Evolutionary conservation across 768 basidiomycete species (phyloP), one percentile per base, ranked within the genome.

Genomic region (Steccherinum ochraceum): DNA sequence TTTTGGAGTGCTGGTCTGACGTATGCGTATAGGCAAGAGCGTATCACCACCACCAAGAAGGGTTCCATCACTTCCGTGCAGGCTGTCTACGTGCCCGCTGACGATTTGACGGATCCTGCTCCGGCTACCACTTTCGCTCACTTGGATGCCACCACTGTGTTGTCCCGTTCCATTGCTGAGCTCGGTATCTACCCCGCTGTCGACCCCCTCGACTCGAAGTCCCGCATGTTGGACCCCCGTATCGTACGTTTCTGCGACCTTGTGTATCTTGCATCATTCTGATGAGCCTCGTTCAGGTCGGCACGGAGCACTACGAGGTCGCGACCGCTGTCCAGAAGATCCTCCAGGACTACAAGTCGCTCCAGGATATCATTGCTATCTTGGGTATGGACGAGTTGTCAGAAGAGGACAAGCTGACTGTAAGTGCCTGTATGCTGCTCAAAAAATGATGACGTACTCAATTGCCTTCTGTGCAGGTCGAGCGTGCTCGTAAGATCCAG

Each of bases 321-420:
- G 96, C 96, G 53, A 96, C 94, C 52, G 89, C 91, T 46, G 91
- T 93, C 53, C 93, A 94, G 78, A 95, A 96, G 79, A 94, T 96
- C 64, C 89, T 93, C 50, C 90, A 93, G 74, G 90, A 93, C 69
- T 94, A 94, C 81, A 93, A 93, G 75, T 91, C 90, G 20, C 81
- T 95, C 60, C 93, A 95, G 73, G 96, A 99, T 80, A 99, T 98
- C 72, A 98, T 99, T 77, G 96, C 96, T 65, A 99, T 99, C 76
- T 75, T 99, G 64, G 96, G 96, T 80, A 99, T 99, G 96, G 96
- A 99, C 68, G 96, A 99, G 72, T 84, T 99, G 80, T 98, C 95
- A 16, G 96, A 99, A 69, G 96, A 98, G 77, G 96, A 99, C 77
- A 99, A 99, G 76, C 76, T 98, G 59, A 97, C 94, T 58, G 93